These are phyloP conservation scores for Penicillium desertorum DNA, from an alignment of 495 filamentous ascomycete species.

Conservation along the genomic window DNA sequence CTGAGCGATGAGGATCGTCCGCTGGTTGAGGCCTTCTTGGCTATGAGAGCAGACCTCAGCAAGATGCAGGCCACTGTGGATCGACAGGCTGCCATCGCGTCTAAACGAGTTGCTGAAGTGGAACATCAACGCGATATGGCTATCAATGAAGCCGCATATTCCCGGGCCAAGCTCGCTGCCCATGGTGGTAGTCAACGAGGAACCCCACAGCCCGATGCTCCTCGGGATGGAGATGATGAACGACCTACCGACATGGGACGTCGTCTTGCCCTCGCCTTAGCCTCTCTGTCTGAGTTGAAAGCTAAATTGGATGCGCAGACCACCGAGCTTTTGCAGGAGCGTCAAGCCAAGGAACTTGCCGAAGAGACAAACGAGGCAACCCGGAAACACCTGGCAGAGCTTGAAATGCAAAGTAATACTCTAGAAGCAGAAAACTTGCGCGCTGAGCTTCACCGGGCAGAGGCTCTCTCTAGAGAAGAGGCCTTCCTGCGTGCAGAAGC, in stretches of 20 bases:
- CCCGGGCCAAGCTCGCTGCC: slow-evolving; percentile 87
- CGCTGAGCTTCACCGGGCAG: slow-evolving; percentile 74
- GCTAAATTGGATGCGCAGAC: slow-evolving; percentile 63
- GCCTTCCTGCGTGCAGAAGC: slow-evolving; percentile 73
- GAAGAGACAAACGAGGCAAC: slow-evolving; percentile 85
- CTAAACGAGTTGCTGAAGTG: slow-evolving; percentile 85
- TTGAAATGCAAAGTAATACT: slow-evolving; percentile 81
- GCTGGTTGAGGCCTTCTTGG: slow-evolving; percentile 86
- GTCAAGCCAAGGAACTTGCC: slow-evolving; percentile 72
- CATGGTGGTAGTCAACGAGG: slow-evolving; percentile 69
- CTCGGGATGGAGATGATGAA: slow-evolving; percentile 63
- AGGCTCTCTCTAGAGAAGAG: slow-evolving; percentile 75
- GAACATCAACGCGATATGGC: slow-evolving; percentile 92
- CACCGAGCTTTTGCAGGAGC: slow-evolving; percentile 76
- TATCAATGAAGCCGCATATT: slow-evolving; percentile 88
- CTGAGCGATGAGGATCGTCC: slow-evolving; percentile 90
- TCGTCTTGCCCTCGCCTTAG: slow-evolving; percentile 78
- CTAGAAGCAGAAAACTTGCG: slow-evolving; percentile 82
- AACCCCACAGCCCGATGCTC: slow-evolving; percentile 66
- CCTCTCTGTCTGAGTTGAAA: slow-evolving; percentile 72
- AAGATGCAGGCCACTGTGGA: slow-evolving; percentile 81
- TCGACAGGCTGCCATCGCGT: slow-evolving; percentile 77
- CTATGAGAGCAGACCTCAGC: slow-evolving; percentile 79
- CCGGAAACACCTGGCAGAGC: slow-evolving; percentile 75
- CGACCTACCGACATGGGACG: slow-evolving; percentile 74